Conservation (phyloP, 108 stramenopile genomes). For the Fistulifera solaris region DNA sequence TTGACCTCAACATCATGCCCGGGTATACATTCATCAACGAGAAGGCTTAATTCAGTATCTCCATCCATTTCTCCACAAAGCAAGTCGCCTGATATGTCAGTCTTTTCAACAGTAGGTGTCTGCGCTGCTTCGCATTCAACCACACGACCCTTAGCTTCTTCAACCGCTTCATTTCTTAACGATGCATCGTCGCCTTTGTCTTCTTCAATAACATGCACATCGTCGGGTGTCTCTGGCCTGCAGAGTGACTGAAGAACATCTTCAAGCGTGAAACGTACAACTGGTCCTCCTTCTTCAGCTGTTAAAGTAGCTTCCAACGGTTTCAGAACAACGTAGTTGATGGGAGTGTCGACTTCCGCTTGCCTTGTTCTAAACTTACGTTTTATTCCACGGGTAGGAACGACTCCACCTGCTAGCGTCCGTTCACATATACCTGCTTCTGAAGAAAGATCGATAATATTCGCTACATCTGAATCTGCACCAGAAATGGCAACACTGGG, state of each 20-base stretch:
- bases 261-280: conserved; percentile 2
- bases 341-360: not conserved
- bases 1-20: not conserved
- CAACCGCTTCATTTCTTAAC: not conserved
- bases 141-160: not conserved
- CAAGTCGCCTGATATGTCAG: not conserved
- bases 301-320: not conserved
- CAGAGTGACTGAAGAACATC: conserved; percentile 3
- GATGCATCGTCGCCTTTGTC: not conserved
- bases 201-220: not conserved
- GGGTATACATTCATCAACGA: not conserved
- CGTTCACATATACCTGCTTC: too few species aligned
- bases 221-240: not conserved
- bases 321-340: not conserved
- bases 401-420: not conserved
- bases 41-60: not conserved
- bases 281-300: not conserved
- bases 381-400: not conserved
- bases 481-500: not conserved
- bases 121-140: not conserved
- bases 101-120: not conserved
- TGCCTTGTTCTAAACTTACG: not conserved
- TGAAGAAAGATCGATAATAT: not conserved
- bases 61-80: not conserved
- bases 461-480: not conserved